phyloP scores from a whole-genome alignment of 352 stramenopile species.

The Phytophthora agathidicida region DNA sequence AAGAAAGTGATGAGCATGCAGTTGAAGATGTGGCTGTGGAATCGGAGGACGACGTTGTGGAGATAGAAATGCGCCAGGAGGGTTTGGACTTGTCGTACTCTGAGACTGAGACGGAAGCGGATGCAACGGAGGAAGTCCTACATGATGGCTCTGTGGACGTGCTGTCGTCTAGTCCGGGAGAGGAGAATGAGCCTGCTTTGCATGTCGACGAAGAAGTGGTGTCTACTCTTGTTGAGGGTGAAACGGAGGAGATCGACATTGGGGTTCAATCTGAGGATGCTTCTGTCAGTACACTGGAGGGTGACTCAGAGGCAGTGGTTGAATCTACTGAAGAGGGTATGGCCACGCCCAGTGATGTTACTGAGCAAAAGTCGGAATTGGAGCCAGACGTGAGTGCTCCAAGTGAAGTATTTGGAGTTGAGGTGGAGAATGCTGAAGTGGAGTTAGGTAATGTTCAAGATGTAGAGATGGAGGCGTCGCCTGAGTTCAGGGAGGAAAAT shows the following conservation, averaged over 20 bases:
- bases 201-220: background rate
- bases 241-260: background rate
- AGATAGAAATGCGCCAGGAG: constrained; percentile 28
- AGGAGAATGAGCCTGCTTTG: background rate
- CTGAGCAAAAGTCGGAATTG: background rate
- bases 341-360: background rate
- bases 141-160: constrained; percentile 19
- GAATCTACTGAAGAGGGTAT: background rate
- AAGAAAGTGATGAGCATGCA: background rate
- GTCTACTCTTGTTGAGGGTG: background rate
- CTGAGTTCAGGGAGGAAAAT: constrained; percentile 9
- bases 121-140: constrained; percentile 18
- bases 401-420: background rate
- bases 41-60: constrained; percentile 17
- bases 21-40: background rate
- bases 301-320: background rate
- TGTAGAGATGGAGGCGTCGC: constrained; percentile 8
- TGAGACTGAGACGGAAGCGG: background rate
- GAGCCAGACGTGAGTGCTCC: background rate
- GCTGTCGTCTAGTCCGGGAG: background rate
- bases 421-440: background rate
- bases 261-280: constrained; percentile 1
- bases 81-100: constrained; percentile 20
- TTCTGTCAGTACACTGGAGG: background rate
- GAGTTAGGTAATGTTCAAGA: background rate